A percentile compares a stretch with the other conserved stretches of the same genome.
These are phyloP conservation scores for Venturia aucupariae DNA, from an alignment of 2,329 filamentous ascomycete species.

Conservation along the genomic window DNA sequence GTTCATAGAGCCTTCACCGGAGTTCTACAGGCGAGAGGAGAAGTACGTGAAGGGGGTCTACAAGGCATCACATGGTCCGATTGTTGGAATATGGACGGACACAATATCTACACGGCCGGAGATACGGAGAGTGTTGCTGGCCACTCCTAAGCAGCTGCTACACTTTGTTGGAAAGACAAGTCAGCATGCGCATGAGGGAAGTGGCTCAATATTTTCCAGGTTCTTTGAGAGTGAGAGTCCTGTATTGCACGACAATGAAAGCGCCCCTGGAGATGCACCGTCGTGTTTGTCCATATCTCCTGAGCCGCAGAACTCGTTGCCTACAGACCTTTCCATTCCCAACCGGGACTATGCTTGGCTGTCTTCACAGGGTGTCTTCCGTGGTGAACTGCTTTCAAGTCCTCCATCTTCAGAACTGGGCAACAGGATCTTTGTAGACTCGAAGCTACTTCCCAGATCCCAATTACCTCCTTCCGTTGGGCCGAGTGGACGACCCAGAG, in stretches of 20 bases:
- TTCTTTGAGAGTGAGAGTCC: constrained; percentile 84
- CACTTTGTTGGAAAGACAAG: constrained; percentile 75
- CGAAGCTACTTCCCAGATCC: constrained; percentile 66
- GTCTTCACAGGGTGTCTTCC: constrained; percentile 73
- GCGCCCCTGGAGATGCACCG: constrained; percentile 48
- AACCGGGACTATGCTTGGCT: constrained; percentile 87
- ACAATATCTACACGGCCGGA: constrained; percentile 59
- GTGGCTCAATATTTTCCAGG: constrained; percentile 74
- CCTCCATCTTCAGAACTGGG: constrained; percentile 57
- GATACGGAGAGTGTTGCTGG: constrained; percentile 65
- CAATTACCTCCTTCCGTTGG: constrained; percentile 63
- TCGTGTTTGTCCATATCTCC: constrained; percentile 70
- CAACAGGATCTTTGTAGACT: constrained; percentile 64
- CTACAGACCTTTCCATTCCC: constrained; percentile 44
- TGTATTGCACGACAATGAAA: constrained; percentile 61
- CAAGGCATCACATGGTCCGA: constrained; percentile 69
- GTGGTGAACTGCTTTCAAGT: constrained; percentile 65
- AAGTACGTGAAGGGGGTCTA: constrained; percentile 81
- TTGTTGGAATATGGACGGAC: constrained; percentile 83
- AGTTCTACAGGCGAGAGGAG: constrained; percentile 93
- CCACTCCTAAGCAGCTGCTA: constrained; percentile 67
- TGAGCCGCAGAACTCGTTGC: constrained; percentile 48
- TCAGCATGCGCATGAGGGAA: constrained; percentile 63
- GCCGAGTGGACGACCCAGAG: constrained; percentile 53
- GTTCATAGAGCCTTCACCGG: constrained; percentile 86